These are phyloP conservation scores for Hirsutella minnesotensis DNA, from an alignment of 2,329 filamentous ascomycete species.

Conservation along the genomic window DNA sequence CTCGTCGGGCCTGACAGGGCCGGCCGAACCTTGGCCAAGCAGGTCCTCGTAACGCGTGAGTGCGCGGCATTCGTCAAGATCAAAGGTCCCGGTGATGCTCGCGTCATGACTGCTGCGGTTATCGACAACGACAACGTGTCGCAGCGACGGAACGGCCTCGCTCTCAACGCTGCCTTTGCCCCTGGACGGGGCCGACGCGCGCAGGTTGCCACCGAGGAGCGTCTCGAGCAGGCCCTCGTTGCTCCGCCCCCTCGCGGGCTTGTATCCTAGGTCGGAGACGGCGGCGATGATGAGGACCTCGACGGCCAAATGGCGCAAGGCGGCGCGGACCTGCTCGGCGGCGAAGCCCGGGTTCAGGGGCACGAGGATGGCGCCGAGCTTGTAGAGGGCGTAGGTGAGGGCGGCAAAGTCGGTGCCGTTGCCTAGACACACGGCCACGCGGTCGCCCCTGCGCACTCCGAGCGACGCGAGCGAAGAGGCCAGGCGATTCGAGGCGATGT, in stretches of 20 bases:
- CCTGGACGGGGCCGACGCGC: slow-evolving; percentile 30
- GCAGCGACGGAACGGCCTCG: slow-evolving; percentile 53
- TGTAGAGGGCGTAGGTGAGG: slow-evolving; percentile 82
- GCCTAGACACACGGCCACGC: slow-evolving; percentile 76
- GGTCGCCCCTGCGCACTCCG: slow-evolving; percentile 52
- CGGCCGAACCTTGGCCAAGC: slow-evolving; percentile 16
- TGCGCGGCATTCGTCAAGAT: slow-evolving; percentile 24
- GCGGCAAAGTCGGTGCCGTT: slow-evolving; percentile 77
- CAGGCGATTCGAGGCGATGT: slow-evolving; percentile 63
- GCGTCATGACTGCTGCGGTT: slow-evolving; percentile 47
- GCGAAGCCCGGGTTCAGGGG: slow-evolving; percentile 90
- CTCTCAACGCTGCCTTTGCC: slow-evolving; percentile 18
- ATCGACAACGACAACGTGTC: slow-evolving; percentile 63
- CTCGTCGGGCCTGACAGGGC: slow-evolving; percentile 28
- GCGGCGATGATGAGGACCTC: slow-evolving; percentile 72
- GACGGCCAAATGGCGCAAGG: slow-evolving; percentile 62
- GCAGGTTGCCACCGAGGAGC: slow-evolving; percentile 24
- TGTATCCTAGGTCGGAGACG: slow-evolving; percentile 72
- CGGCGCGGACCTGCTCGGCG: slow-evolving; percentile 61
- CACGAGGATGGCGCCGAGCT: slow-evolving; percentile 88
- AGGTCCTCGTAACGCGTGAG: slow-evolving; percentile 35
- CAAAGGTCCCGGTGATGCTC: slow-evolving; percentile 30
- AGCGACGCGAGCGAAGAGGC: slow-evolving; percentile 73
- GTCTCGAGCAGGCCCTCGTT: slow-evolving; percentile 37
- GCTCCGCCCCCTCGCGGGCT: slow-evolving; percentile 39